These are phyloP conservation scores for Gamsiella multidivaricata DNA, from an alignment of 192 early-diverging fungal genomes.

Conservation along the genomic window DNA sequence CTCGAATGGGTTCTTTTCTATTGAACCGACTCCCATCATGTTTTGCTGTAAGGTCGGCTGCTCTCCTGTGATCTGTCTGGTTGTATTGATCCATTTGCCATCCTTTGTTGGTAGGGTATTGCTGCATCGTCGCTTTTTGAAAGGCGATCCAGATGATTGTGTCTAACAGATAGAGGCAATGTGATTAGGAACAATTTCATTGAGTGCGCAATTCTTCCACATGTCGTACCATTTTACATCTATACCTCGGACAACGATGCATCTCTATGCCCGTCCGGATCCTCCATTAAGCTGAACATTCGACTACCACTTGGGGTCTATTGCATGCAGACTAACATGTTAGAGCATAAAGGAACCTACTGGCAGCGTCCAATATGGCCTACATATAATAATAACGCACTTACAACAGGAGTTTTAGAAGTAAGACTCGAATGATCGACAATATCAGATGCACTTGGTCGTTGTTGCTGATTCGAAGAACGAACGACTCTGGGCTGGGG, in stretches of 20 bases:
- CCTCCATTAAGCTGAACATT: background rate
- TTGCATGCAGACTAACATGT: too few species aligned
- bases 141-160: background rate
- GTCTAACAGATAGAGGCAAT: background rate
- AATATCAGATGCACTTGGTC: conserved; percentile 9
- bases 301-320: conserved; percentile 2
- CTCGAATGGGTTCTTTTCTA: conserved; percentile 23
- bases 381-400: background rate
- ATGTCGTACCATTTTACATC: too few species aligned
- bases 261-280: background rate
- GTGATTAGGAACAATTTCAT: too few species aligned
- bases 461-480: background rate
- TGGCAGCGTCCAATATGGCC: too few species aligned
- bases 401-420: conserved; percentile 3
- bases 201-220: too few species aligned
- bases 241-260: background rate
- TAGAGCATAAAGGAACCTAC: too few species aligned
- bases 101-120: background rate
- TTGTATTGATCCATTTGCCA: background rate
- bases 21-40: background rate
- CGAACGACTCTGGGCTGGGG: background rate
- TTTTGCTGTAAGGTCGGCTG: background rate
- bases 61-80: background rate
- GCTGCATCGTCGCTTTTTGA: conserved; percentile 12
- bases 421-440: conserved; percentile 1